These are phyloP conservation scores for Nitzschia sp. DNA, from an alignment of 108 stramenopile genomes.

Conservation along the genomic window DNA sequence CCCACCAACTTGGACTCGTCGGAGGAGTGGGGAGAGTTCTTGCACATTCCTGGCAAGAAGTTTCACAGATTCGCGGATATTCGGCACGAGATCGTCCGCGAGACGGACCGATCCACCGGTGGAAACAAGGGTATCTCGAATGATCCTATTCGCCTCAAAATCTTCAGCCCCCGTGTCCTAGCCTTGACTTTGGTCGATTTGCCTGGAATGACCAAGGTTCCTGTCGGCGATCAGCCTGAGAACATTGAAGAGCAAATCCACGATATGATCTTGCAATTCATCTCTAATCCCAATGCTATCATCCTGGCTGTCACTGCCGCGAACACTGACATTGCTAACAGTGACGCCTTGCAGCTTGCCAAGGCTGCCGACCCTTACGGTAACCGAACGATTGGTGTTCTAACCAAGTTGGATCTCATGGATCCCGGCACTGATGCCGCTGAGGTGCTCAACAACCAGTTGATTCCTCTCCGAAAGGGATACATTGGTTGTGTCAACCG, in stretches of 20 bases:
- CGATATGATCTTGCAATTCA: slow-evolving; percentile 90
- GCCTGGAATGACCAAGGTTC: slow-evolving; percentile 95
- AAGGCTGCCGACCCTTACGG: slow-evolving; percentile 89
- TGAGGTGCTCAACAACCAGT: slow-evolving; percentile 88
- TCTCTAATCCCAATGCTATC: slow-evolving; percentile 94
- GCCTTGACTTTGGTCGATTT: slow-evolving; percentile 98
- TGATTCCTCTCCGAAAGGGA: slow-evolving; percentile 91
- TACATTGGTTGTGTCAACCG: slow-evolving; percentile 97
- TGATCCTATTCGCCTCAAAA: slow-evolving; percentile 93
- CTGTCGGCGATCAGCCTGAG: slow-evolving; percentile 95
- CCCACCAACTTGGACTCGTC: slow-evolving; percentile 9
- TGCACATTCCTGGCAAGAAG: slow-evolving; percentile 87
- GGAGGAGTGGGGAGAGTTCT: slow-evolving; percentile 95
- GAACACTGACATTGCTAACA: slow-evolving; percentile 97
- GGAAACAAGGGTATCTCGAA: slow-evolving; percentile 89
- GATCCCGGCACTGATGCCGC: slow-evolving; percentile 96
- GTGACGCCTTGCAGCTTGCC: slow-evolving; percentile 95
- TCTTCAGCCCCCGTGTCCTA: slow-evolving; percentile 92
- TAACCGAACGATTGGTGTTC: slow-evolving; percentile 95
- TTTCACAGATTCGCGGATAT: slow-evolving; percentile 91
- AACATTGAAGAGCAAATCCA: slow-evolving; percentile 96
- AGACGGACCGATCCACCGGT: slow-evolving; percentile 96
- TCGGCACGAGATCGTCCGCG: slow-evolving; percentile 89
- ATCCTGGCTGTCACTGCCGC: slow-evolving; percentile 96
- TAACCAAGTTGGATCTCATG: slow-evolving; percentile 98